Evolutionary conservation across 257 asterid genomes (phyloP), one percentile per base, ranked within the genome.

Genomic region (Nicotiana undulata): DNA sequence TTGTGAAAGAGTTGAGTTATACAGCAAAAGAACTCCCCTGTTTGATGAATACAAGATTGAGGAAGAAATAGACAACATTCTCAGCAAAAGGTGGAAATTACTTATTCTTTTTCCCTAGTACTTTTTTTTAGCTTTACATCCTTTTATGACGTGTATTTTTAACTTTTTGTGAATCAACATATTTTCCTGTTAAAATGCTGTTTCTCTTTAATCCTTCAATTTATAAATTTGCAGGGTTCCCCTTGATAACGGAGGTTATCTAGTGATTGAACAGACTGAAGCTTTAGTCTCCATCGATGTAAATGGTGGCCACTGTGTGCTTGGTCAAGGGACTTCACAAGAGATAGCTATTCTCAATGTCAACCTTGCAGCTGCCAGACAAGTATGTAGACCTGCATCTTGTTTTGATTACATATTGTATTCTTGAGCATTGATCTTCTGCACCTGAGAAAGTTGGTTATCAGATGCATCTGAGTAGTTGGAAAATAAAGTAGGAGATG

Each of bases 191-290:
- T 52, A n/a, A 55, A 32, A 68, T 68, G 67, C 16, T 20, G 0
- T 55, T 75, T 76, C 61, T 18, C 63, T 59, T 82, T 67, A 24
- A 53, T 70, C 66, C 81, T n/a, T 28, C 64, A 6, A 53, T 82
- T 76, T 70, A 44, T 81, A 63, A 64, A 65, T 80, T 44, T 74
- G 32, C 90, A 96, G 99, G 93, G 98, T 96, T 85, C 89, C 93
- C 65, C 93, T 96, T 81, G 92, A 84, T 85, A 94, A 96, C 77
- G 99, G 99, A 76, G 99, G 99, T 82, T 94, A 92, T 92, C 87
- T 96, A 81, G 98, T 96, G 83, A 96, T 96, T 83, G 99, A 96
- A 88, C 99, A 96, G 86, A 96, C 98, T 1, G 99, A 96, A 80
- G 99, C 99, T 59, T 79, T 96, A 79, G 96, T 96, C 76, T 96